Conservation (phyloP, 2,329 filamentous ascomycete species). For the Fusarium sp. region DNA sequence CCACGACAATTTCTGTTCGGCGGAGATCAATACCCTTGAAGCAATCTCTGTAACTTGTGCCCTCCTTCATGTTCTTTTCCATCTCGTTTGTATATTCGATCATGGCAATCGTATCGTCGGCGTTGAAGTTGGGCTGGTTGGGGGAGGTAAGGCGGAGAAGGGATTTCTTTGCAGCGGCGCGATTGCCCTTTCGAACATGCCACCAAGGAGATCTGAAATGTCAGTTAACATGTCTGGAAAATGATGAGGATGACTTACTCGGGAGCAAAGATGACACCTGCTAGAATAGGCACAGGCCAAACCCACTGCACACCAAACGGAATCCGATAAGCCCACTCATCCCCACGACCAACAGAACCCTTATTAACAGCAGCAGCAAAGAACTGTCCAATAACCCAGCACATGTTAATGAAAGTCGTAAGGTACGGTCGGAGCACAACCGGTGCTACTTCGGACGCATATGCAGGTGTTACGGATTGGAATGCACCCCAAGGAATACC, state of each 20-base stretch:
- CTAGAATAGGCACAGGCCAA: constrained; percentile 60
- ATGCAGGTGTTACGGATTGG: constrained; percentile 63
- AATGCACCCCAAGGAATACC: constrained; percentile 66
- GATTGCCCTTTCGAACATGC: constrained; percentile 58
- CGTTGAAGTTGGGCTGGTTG: constrained; percentile 54
- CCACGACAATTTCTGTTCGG: constrained; percentile 64
- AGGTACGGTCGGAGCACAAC: constrained; percentile 62
- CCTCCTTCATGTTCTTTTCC: constrained; percentile 57
- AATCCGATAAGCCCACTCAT: constrained; percentile 62
- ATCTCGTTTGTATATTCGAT: constrained; percentile 65
- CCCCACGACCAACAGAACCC: constrained; percentile 52
- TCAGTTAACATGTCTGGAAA: neutral
- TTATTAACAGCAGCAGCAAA: constrained; percentile 60
- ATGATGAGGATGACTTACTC: constrained; percentile 50
- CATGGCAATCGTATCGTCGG: constrained; percentile 62
- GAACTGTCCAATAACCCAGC: constrained; percentile 67
- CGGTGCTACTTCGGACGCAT: constrained; percentile 65
- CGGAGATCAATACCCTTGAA: constrained; percentile 64
- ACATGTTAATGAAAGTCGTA: constrained; percentile 67
- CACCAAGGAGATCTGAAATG: constrained; percentile 61
- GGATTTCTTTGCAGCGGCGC: constrained; percentile 54
- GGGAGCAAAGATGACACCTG: constrained; percentile 58
- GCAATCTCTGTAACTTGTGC: constrained; percentile 61
- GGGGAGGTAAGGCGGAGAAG: constrained; percentile 56
- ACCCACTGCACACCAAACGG: constrained; percentile 66